Evolutionary conservation across 2,329 filamentous ascomycete genomes (phyloP), one percentile per base, ranked within the genome.

Genomic region (Endocalyx cinctus): DNA sequence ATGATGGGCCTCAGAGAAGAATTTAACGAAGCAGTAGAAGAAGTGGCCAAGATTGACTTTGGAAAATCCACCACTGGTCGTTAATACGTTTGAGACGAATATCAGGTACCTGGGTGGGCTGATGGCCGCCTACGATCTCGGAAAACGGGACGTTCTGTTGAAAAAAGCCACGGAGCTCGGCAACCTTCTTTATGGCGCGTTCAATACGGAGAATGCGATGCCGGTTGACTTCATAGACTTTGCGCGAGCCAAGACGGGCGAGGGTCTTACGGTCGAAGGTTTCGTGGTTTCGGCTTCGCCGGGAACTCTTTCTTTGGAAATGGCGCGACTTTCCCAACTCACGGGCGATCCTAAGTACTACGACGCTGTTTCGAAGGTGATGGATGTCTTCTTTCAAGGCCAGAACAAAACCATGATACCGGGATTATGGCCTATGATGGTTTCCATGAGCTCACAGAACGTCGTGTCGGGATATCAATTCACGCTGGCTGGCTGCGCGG

Each of bases 291-390:
- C 66, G 4, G 68, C 68, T 6, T 63, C 64, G 5, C 62, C 67
- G 2, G 84, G 83, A 5, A 84, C 81, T 5, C 63, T 88, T 31
- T 81, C 77, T 2, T 59, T 89, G 37, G 85, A 89, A 48, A 79
- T 88, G 54, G 84, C 82, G 11, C 70, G 81, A 12, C 62, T 89
- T 30, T 81, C 82, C 3, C 84, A 88, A 54, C 60, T 89, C 38
- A 88, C 84, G 0, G 78, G 77, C 18, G 71, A 88, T 39, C 60
- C 73, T 13, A 87, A 83, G 48, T 89, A 86, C 60, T 87, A 82
- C 52, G 81, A 85, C 52, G 83, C 81, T 5, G 70, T 84, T 39
- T 73, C 79, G 18, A 69, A 74, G 5, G 74, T 89, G 33, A 87
- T 81, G 45, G 69, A 84, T 35, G 67, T 79, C 13, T 72, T 89